Base-by-base conservation (phyloP, 2,329 filamentous ascomycete species). In the Fusarium praegraminearum region DNA sequence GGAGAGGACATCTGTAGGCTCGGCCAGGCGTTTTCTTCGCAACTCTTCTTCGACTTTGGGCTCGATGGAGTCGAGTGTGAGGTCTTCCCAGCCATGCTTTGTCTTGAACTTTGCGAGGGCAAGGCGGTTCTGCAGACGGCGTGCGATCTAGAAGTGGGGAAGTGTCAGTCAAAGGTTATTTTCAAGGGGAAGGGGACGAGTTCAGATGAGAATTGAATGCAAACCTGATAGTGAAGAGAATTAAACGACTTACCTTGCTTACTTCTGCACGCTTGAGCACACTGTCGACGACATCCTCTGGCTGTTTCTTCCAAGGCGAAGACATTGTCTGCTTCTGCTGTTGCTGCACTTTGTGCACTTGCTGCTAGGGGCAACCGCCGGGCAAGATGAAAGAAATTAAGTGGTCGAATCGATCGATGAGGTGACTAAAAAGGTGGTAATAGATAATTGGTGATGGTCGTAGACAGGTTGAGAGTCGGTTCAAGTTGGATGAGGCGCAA, bases 71-170 rank as follows among this genome's bases (percentile, higher is more conserved):
- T 94, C 93, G 76, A 97, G 88, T 68, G 91, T 93, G 78, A 97
- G 87, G 80, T 96, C 93, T 81, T 98, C 92, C 90, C 94, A 97
- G 78, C 94, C 94, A 83, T 97, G 92, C 82, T 97, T 94, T 73
- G 96, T 94, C 83, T 98, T 98, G 87, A 98, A 96, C 81, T 97
- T 96, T 78, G 96, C 96, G 70, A 98, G 89, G 62, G 96, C 95
- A 64, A 99, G 89, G 69, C 95, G 93, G 83, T 97, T 94, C 83
- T 98, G 94, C 57, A 99, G 86, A 76, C 92, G 92, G 78, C 95
- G 88, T 75, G 94, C 96, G 84, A 99, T 97, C 96, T 98, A 78
- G 57, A 75, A 62, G 62, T 54, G 66, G 57, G 47, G 58, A 73
- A 68, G 53, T 57, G 70, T 74, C 56, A 75, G 65, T 57, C 64